phyloP scores from a whole-genome alignment of 2,329 filamentous ascomycete genomes.

The Sclerotinia sclerotiorum region DNA sequence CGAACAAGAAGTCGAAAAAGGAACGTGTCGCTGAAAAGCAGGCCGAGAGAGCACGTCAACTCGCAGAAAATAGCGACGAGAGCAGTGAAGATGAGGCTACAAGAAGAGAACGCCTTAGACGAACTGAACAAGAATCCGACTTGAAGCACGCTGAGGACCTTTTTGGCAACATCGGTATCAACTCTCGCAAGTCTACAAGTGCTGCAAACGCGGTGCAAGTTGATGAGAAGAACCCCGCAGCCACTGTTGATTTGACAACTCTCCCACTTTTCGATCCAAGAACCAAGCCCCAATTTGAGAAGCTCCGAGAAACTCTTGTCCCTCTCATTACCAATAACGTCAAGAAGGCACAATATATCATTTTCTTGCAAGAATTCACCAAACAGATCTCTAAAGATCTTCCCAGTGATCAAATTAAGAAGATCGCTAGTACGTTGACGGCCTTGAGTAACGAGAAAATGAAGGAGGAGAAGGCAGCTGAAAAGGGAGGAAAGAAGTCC shows the following conservation, averaged over 20 bases:
- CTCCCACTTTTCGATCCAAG: slow-evolving; percentile 86
- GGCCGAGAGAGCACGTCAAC: slow-evolving; percentile 54
- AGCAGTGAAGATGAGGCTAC: slow-evolving; percentile 69
- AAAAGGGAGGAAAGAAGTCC: slow-evolving; percentile 93
- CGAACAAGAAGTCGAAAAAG: slow-evolving; percentile 85
- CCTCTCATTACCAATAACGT: slow-evolving; percentile 72
- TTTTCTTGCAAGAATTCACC: slow-evolving; percentile 88
- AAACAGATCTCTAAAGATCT: slow-evolving; percentile 87
- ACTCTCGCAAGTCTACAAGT: slow-evolving; percentile 66
- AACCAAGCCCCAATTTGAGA: slow-evolving; percentile 82
- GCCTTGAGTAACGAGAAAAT: slow-evolving; percentile 95
- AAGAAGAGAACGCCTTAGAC: slow-evolving; percentile 70
- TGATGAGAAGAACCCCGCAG: slow-evolving; percentile 70
- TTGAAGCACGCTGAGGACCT: slow-evolving; percentile 88
- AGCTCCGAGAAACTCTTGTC: slow-evolving; percentile 73
- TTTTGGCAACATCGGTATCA: slow-evolving; percentile 72
- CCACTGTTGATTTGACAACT: slow-evolving; percentile 75
- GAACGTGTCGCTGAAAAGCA: slow-evolving; percentile 82
- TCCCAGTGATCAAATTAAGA: slow-evolving; percentile 93
- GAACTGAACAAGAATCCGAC: slow-evolving; percentile 83
- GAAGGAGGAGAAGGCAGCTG: slow-evolving; percentile 93
- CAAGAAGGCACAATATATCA: slow-evolving; percentile 86
- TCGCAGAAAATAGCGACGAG: slow-evolving; percentile 56
- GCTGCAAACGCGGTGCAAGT: slow-evolving; percentile 65
- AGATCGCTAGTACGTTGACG: slow-evolving; percentile 84